Evolutionary conservation across 352 stramenopile genomes (phyloP).

Genomic region (Paralagenidium karlingii): DNA sequence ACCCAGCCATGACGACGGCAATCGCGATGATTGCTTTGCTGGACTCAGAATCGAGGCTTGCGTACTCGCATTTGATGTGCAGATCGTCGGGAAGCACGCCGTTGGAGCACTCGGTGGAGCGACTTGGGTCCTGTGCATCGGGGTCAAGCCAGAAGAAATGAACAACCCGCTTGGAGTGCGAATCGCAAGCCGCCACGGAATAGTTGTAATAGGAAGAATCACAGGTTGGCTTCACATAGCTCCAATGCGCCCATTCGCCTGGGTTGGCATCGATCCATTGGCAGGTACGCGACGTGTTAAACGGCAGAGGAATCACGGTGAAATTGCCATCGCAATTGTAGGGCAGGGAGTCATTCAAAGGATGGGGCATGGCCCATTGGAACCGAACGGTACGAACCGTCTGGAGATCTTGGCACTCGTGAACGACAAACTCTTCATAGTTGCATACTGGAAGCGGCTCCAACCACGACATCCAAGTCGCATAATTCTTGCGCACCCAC

Average conservation of each 20-base stretch:
- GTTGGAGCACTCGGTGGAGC: constrained; percentile 17
- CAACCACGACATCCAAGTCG: constrained; percentile 14
- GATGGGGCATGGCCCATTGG: constrained; percentile 15
- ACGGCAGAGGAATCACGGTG: constrained; percentile 7
- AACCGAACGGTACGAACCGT: constrained; percentile 14
- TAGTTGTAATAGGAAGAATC: constrained; percentile 32
- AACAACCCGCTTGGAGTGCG: constrained; percentile 10
- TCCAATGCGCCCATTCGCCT: constrained; percentile 17
- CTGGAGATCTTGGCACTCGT: constrained; percentile 7
- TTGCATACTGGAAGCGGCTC: constrained; percentile 10
- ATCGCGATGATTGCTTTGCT: constrained; percentile 9
- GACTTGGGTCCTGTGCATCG: constrained; percentile 1
- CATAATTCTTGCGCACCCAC: constrained; percentile 19
- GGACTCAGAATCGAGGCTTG: constrained; percentile 8
- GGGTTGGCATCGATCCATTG: constrained; percentile 14
- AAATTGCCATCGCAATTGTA: constrained; percentile 31
- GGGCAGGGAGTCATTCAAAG: constrained; percentile 12
- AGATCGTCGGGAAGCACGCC: constrained; percentile 3
- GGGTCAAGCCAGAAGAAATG: constrained; percentile 24
- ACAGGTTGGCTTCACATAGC: constrained; percentile 13
- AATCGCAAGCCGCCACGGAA: constrained; percentile 16
- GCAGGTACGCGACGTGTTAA: constrained; percentile 21
- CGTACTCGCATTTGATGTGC: constrained; percentile 24
- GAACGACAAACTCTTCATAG: constrained; percentile 13
- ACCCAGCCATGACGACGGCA: constrained; percentile 2